Conservation (phyloP, 768 basidiomycete species). For the Phaeolepiota aurea region DNA sequence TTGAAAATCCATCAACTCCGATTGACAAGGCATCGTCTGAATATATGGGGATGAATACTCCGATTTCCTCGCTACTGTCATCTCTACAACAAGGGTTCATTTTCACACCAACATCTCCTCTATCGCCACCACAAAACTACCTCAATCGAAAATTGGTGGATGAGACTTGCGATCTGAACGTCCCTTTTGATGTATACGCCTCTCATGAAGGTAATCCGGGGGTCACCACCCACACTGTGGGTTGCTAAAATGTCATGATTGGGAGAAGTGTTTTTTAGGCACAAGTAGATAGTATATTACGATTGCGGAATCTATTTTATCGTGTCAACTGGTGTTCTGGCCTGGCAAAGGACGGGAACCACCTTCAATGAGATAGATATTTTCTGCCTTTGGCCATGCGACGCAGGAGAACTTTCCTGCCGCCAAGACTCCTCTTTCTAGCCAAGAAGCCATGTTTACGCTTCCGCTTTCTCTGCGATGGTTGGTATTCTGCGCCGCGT, state of each 20-base stretch:
- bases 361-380: conserved; percentile 64
- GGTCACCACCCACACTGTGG: too few species aligned
- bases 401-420: conserved; percentile 64
- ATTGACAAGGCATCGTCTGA: background rate
- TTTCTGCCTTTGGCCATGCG: conserved; percentile 71
- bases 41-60: conserved; percentile 25
- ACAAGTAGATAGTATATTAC: conserved; percentile 1
- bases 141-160: conserved; percentile 2
- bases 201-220: too few species aligned
- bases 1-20: conserved; percentile 6
- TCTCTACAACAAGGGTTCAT: conserved; percentile 51
- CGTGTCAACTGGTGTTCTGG: too few species aligned
- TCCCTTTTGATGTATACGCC: conserved; percentile 1
- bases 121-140: conserved; percentile 47
- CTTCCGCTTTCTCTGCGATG: conserved; percentile 91
- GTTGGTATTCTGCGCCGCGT: conserved; percentile 90
- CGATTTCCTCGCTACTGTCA: conserved; percentile 45
- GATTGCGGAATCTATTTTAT: background rate
- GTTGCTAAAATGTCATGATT: too few species aligned
- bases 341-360: background rate
- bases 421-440: conserved; percentile 57
- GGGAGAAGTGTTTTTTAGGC: conserved; percentile 5
- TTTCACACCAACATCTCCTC: conserved; percentile 40
- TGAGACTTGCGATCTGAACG: background rate
- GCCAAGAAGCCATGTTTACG: conserved; percentile 88